Conservation (phyloP, 2,329 filamentous ascomycete species). For the Aureobasidium subglaciale region DNA sequence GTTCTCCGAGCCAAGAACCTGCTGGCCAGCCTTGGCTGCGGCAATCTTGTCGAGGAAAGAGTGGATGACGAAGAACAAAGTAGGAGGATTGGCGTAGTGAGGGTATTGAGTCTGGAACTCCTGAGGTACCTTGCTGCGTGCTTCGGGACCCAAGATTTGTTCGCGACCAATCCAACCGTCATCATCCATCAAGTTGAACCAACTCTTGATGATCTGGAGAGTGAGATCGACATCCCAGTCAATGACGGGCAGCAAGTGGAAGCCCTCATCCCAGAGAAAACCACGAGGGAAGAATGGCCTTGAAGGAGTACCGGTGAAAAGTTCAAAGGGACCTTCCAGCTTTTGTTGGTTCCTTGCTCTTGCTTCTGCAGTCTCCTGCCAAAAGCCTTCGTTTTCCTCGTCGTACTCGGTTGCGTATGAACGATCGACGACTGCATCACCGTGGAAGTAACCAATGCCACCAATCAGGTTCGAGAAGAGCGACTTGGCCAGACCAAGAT, state of each 20-base stretch:
- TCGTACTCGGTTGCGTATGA: conserved; percentile 91
- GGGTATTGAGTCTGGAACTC: conserved; percentile 96
- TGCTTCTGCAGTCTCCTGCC: conserved; percentile 82
- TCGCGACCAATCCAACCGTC: conserved; percentile 97
- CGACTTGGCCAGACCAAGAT: conserved; percentile 72
- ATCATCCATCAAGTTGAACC: conserved; percentile 93
- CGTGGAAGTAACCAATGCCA: conserved; percentile 92
- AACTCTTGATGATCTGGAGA: conserved; percentile 82
- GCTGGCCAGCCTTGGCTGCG: conserved; percentile 21
- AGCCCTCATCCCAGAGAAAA: conserved; percentile 97
- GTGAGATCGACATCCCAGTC: conserved; percentile 93
- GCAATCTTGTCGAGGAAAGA: conserved; percentile 64
- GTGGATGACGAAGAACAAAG: conserved; percentile 83
- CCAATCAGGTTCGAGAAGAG: conserved; percentile 93
- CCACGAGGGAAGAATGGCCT: conserved; percentile 93
- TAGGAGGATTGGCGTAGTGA: conserved; percentile 95
- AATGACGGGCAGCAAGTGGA: conserved; percentile 82
- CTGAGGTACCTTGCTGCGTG: conserved; percentile 83
- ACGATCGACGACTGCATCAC: conserved; percentile 78
- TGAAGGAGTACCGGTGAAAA: conserved; percentile 88
- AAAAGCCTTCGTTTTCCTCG: conserved; percentile 91
- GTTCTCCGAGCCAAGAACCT: conserved; percentile 26
- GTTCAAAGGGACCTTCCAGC: conserved; percentile 73
- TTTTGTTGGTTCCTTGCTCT: conserved; percentile 60
- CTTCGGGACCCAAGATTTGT: conserved; percentile 87